A percentile compares a stretch with the other conserved stretches of the same genome.
Conservation (phyloP, 208 protist species). For the Trypanosoma avium region DNA sequence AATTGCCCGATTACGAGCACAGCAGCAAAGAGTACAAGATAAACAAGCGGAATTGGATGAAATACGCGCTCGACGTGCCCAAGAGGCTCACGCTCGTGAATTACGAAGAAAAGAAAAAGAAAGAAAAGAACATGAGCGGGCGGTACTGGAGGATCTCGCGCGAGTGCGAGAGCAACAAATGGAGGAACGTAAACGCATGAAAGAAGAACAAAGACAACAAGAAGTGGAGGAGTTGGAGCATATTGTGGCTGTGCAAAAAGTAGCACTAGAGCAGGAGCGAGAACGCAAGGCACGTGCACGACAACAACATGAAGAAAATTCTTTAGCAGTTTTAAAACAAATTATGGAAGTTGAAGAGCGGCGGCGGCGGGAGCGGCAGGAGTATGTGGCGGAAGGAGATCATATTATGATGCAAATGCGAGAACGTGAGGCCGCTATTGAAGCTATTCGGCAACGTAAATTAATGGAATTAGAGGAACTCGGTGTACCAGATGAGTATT, state of each 20-base stretch:
- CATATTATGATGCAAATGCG: slow-evolving; percentile 61
- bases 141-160: slow-evolving; percentile 76
- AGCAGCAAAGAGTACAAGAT: slow-evolving; percentile 91
- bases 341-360: slow-evolving; percentile 92
- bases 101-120: slow-evolving; percentile 80
- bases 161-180: slow-evolving; percentile 80
- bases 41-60: slow-evolving; percentile 92
- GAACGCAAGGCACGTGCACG: slow-evolving; percentile 52
- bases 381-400: slow-evolving; percentile 91
- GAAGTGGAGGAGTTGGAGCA: slow-evolving; percentile 88
- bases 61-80: slow-evolving; percentile 85
- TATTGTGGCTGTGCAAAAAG: slow-evolving; percentile 83
- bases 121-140: slow-evolving; percentile 46
- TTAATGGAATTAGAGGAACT: slow-evolving; percentile 72
- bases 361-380: slow-evolving; percentile 76
- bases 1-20: slow-evolving; percentile 80
- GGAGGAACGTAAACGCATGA: slow-evolving; percentile 63
- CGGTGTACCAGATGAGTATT: slow-evolving; percentile 82
- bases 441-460: slow-evolving; percentile 86
- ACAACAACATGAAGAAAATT: slow-evolving; percentile 80
- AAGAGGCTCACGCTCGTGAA: slow-evolving; percentile 87
- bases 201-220: slow-evolving; percentile 51
- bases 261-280: slow-evolving; percentile 74
- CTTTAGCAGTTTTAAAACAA: slow-evolving; percentile 81
- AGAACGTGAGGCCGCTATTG: slow-evolving; percentile 81